A percentile compares a stretch with the other conserved stretches of the same genome.
phyloP scores from a whole-genome alignment of 768 basidiomycete species.

The Tricholoma sp. region DNA sequence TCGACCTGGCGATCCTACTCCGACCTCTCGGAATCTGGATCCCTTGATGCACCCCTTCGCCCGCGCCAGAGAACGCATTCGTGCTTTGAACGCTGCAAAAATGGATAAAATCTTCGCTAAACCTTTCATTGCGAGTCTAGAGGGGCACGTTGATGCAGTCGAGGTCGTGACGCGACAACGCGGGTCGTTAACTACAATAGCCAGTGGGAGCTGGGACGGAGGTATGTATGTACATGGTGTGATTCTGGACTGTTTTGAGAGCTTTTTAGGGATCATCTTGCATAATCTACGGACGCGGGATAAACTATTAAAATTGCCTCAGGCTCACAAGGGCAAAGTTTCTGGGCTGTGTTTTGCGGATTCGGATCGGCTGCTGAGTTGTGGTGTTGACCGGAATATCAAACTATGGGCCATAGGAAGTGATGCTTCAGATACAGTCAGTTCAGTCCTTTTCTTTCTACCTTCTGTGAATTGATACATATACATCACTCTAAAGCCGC shows the following conservation, averaged over 20 bases:
- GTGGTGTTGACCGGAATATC: constrained; percentile 77
- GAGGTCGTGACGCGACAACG: constrained; percentile 76
- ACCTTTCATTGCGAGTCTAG: constrained; percentile 85
- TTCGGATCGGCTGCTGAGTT: constrained; percentile 61
- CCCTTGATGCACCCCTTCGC: constrained; percentile 96
- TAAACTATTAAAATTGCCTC: constrained; percentile 50
- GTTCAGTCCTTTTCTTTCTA: constrained; percentile 12
- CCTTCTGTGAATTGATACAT: neutral
- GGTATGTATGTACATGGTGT: constrained; percentile 44
- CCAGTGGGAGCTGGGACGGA: constrained; percentile 95
- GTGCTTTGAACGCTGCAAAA: constrained; percentile 93
- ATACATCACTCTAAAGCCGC: constrained; percentile 39
- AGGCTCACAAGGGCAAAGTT: constrained; percentile 82
- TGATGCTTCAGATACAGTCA: constrained; percentile 24
- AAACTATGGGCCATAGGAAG: constrained; percentile 69
- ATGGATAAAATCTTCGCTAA: constrained; percentile 98
- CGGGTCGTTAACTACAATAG: constrained; percentile 70
- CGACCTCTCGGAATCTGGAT: constrained; percentile 87
- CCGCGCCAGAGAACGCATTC: constrained; percentile 85
- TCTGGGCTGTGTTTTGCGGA: constrained; percentile 76
- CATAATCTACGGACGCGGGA: constrained; percentile 69
- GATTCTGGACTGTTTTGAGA: neutral
- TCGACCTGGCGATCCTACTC: constrained; percentile 79
- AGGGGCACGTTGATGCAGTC: constrained; percentile 94
- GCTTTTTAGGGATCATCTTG: constrained; percentile 66